phyloP scores from a whole-genome alignment of 108 stramenopile species.

The Skeletonema marinoi region DNA sequence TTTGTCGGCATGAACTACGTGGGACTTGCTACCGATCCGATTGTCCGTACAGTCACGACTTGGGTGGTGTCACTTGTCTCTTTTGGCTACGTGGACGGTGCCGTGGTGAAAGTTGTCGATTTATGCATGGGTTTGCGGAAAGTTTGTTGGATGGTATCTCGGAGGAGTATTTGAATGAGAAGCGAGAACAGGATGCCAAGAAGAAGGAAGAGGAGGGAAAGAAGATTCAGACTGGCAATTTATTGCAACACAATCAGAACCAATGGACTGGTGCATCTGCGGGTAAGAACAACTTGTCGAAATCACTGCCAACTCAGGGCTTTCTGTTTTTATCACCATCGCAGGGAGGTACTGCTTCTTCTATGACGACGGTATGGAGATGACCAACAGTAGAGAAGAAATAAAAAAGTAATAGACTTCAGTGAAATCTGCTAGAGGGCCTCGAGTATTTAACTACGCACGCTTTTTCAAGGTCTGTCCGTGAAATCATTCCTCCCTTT shows the following conservation, averaged over 20 bases:
- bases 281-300: background rate
- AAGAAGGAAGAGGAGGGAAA: constrained; percentile 17
- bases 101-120: constrained; percentile 63
- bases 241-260: constrained; percentile 24
- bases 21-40: constrained; percentile 78
- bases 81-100: constrained; percentile 84
- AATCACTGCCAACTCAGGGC: background rate
- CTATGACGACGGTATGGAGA: background rate
- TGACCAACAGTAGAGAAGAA: background rate
- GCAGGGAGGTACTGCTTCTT: background rate
- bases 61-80: constrained; percentile 72
- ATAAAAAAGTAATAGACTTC: background rate
- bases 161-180: constrained; percentile 22
- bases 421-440: too few species aligned
- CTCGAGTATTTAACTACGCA: too few species aligned
- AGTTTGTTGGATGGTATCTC: constrained; percentile 61
- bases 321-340: constrained; percentile 5
- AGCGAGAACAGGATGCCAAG: constrained; percentile 5
- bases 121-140: constrained; percentile 71
- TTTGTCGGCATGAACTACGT: constrained; percentile 77
- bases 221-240: constrained; percentile 18
- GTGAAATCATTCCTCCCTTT: too few species aligned
- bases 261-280: constrained; percentile 9
- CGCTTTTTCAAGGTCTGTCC: too few species aligned
- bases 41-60: constrained; percentile 79